phyloP scores from a whole-genome alignment of 2,329 filamentous ascomycete species.

The Aspergillus sp. region DNA sequence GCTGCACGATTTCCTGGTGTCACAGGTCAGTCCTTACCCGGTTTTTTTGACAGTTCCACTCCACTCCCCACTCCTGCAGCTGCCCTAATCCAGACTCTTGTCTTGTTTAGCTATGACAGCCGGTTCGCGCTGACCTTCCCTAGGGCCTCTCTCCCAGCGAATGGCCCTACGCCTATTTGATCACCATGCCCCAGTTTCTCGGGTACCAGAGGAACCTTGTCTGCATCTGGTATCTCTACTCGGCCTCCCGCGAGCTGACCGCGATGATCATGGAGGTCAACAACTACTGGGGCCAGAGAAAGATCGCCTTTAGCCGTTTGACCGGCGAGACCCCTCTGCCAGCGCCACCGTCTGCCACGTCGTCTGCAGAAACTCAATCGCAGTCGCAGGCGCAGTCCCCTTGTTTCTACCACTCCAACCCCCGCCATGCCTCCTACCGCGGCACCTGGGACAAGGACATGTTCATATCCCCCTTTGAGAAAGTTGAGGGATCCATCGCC shows the following conservation, averaged over 20 bases:
- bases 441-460: slow-evolving; percentile 6
- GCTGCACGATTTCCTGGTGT: slow-evolving; percentile 10
- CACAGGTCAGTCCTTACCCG: slow-evolving; percentile 3
- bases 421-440: not conserved
- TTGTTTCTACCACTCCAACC: not conserved
- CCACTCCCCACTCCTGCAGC: not conserved
- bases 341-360: not conserved
- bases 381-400: not conserved
- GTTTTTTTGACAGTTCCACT: not conserved
- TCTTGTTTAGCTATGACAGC: not conserved
- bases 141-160: slow-evolving; percentile 13
- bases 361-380: not conserved
- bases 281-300: slow-evolving; percentile 15
- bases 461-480: slow-evolving; percentile 10
- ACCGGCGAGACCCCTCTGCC: not conserved
- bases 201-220: slow-evolving; percentile 9
- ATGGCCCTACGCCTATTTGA: slow-evolving; percentile 10
- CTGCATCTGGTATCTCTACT: slow-evolving; percentile 12
- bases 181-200: slow-evolving; percentile 13
- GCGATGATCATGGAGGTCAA: slow-evolving; percentile 15
- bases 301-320: slow-evolving; percentile 10
- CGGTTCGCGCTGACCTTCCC: not conserved
- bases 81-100: not conserved
- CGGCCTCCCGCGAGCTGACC: slow-evolving; percentile 1
- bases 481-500: slow-evolving; percentile 6